Percentiles rank a stretch among this genome's conserved stretches.
phyloP scores from a whole-genome alignment of 768 basidiomycete genomes.

The Obba rivulosa region DNA sequence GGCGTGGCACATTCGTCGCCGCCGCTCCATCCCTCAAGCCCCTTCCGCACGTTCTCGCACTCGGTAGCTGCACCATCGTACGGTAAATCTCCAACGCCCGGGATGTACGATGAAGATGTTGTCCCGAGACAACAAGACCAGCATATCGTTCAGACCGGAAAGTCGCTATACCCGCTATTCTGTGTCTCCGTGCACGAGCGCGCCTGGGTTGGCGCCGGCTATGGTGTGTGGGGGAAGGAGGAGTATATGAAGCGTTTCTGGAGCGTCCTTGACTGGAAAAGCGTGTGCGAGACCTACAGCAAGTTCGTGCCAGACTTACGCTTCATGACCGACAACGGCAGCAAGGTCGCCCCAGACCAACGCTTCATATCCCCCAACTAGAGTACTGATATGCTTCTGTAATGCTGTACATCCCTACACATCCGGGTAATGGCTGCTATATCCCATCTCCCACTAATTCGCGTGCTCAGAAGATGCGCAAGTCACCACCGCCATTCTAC shows the following conservation, averaged over 20 bases:
- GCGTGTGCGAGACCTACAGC: conserved; percentile 34
- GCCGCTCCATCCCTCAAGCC: conserved; percentile 26
- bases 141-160: conserved; percentile 27
- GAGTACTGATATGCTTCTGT: too few relatives aligned
- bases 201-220: conserved; percentile 79
- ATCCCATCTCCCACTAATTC: not conserved
- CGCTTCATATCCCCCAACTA: too few relatives aligned
- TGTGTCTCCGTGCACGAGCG: conserved; percentile 80
- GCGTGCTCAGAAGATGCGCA: not conserved
- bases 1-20: conserved; percentile 30
- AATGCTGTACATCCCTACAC: too few relatives aligned
- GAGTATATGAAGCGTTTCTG: conserved; percentile 81
- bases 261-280: conserved; percentile 75
- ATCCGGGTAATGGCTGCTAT: too few relatives aligned
- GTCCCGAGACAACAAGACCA: not conserved
- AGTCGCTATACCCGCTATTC: conserved; percentile 66
- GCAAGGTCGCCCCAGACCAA: too few relatives aligned
- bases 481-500: conserved; percentile 53
- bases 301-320: not conserved
- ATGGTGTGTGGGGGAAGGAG: conserved; percentile 90
- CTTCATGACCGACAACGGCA: too few relatives aligned
- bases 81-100: not conserved
- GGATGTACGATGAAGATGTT: too few relatives aligned
- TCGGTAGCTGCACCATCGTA: conserved; percentile 7
- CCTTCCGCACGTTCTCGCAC: conserved; percentile 25